These are phyloP conservation scores for Termitomyces sp. DNA, from an alignment of 768 basidiomycete genomes.

Conservation along the genomic window DNA sequence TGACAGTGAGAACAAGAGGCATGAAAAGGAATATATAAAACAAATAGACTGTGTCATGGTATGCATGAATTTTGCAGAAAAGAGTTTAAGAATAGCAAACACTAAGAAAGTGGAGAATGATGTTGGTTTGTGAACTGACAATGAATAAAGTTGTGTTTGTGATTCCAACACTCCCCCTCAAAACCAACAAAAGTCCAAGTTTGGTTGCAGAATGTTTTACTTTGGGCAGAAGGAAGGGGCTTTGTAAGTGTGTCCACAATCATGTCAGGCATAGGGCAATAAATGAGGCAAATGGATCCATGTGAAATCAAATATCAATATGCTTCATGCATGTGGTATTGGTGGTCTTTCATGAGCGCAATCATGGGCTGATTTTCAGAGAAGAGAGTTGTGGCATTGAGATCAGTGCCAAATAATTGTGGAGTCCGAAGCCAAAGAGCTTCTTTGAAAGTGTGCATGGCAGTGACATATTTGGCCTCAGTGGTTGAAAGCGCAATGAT, in stretches of 20 bases:
- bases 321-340: constrained; percentile 1
- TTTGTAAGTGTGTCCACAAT: constrained; percentile 22
- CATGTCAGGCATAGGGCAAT: constrained; percentile 23
- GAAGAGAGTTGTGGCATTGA: background rate
- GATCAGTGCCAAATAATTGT: constrained; percentile 9
- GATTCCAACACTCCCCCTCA: too few species aligned
- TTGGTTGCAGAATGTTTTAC: constrained; percentile 21
- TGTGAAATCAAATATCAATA: constrained; percentile 11
- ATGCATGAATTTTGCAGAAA: too few species aligned
- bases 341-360: background rate
- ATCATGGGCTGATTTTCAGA: constrained; percentile 8
- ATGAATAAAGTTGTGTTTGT: too few species aligned
- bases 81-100: too few species aligned
- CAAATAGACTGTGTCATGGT: too few species aligned
- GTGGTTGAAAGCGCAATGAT: constrained; percentile 13
- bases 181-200: constrained; percentile 19
- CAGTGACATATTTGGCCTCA: constrained; percentile 26
- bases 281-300: constrained; percentile 17
- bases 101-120: too few species aligned
- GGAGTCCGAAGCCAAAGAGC: constrained; percentile 25
- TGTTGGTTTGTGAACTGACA: too few species aligned
- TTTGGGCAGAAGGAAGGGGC: constrained; percentile 20
- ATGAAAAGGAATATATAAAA: too few species aligned
- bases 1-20: too few species aligned
- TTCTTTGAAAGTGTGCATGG: constrained; percentile 24